These are phyloP conservation scores for Tarenaya hassleriana DNA, from an alignment of 345 rosid species.

Conservation along the genomic window DNA sequence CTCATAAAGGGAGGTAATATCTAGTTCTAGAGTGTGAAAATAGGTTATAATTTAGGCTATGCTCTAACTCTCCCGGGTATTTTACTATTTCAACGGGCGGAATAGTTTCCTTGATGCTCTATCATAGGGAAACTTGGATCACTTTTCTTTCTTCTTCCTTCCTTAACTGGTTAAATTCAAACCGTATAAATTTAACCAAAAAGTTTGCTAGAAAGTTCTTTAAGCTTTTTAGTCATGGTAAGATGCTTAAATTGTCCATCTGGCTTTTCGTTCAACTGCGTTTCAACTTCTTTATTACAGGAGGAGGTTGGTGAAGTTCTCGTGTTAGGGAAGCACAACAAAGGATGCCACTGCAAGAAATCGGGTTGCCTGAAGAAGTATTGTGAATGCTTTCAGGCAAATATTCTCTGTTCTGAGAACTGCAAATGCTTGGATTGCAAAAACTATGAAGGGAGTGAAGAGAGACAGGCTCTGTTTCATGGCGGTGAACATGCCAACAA, in stretches of 20 bases:
- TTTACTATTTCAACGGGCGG: too few relatives aligned
- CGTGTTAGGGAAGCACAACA: slow-evolving; percentile 64
- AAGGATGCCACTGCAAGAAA: slow-evolving; percentile 89
- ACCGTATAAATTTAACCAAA: too few relatives aligned
- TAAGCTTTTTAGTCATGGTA: not conserved
- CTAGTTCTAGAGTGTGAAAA: too few relatives aligned
- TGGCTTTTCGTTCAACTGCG: too few relatives aligned
- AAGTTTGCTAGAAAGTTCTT: not conserved
- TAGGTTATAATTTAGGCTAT: too few relatives aligned
- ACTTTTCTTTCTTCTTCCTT: not conserved
- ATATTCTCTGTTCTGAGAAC: slow-evolving; percentile 75
- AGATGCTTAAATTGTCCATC: not conserved
- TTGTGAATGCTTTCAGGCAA: slow-evolving; percentile 88
- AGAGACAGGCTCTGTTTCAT: slow-evolving; percentile 77
- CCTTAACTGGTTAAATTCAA: too few relatives aligned
- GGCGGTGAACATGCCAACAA: slow-evolving; percentile 68
- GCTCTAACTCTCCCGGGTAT: too few relatives aligned
- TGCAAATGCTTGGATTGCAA: slow-evolving; percentile 84
- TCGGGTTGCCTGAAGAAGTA: slow-evolving; percentile 91
- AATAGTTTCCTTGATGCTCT: not conserved
- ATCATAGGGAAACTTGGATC: not conserved
- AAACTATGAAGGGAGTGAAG: slow-evolving; percentile 72
- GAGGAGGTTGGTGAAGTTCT: slow-evolving; percentile 76
- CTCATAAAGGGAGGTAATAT: too few relatives aligned
- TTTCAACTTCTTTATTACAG: slow-evolving; percentile 30